Evolutionary conservation across 306 rosid species (phyloP), one percentile per base, ranked within the genome.

Genomic region (Gastrolobium bilobum): DNA sequence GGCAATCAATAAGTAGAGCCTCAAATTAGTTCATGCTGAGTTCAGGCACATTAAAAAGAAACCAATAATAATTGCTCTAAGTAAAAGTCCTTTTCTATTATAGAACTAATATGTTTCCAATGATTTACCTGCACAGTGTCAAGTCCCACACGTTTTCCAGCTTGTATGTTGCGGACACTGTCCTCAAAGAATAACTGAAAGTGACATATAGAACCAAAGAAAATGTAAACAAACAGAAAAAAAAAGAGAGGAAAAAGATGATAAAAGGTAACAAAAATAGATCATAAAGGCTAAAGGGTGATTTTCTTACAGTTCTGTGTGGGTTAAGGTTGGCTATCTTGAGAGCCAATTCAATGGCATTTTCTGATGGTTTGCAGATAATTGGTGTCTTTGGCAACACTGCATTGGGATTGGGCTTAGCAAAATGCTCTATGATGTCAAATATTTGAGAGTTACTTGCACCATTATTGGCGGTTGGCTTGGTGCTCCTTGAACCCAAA

Each of bases 111-210:
- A n/a, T n/a, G 30, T 35, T 78, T 71, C 50, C 58, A 46, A 29
- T 40, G 57, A 53, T 93, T 89, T 78, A 96, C 99, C 94, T 87
- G 83, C 76, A 96, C 99, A 2, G 99, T 96, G 82, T 91, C 84
- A 69, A 96, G 97, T 6, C 94, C 99, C 72, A 89, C 96, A 42
- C 87, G 89, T 79, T 96, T 96, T 47, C 97, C 99, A 38, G 99
- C 94, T 88, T 85, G 91, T 75, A 90, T 89, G 87, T 96, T 96
- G 6, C 99, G 88, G 76, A 90, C 94, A 77, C 98, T 96, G 33
- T 96, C 99, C 26, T 96, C 99, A 77, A 96, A 93, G 86, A 96
- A 96, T 82, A 96, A 62, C 99, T 93, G 94, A 71, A 75, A 84
- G 46, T 79, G 10, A 69, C 59, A 68, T 0, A 54, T 6, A 11